phyloP scores from a whole-genome alignment of 2,329 filamentous ascomycete species.

The Tolypocladium nubicola region DNA sequence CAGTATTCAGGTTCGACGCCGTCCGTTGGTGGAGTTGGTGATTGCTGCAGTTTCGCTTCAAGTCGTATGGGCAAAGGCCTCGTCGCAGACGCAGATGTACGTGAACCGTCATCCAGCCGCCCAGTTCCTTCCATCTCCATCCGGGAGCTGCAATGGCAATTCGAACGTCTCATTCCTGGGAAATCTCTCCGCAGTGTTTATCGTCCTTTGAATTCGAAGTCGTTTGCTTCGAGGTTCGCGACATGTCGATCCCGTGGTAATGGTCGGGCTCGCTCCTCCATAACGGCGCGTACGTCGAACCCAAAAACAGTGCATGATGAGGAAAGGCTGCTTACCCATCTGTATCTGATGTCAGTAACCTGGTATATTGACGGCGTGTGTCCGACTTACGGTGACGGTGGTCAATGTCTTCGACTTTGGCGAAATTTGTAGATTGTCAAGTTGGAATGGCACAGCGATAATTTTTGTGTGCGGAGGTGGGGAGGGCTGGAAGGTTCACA shows the following conservation, averaged over 20 bases:
- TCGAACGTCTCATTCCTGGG: neutral
- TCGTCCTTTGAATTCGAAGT: neutral
- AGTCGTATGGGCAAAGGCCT: neutral
- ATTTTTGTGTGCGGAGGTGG: slow-evolving; percentile 32
- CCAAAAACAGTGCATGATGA: slow-evolving; percentile 10
- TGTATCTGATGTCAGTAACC: slow-evolving; percentile 30
- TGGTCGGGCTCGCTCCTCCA: neutral
- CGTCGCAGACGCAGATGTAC: neutral
- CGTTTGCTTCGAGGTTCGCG: neutral
- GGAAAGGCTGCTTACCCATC: slow-evolving; percentile 47
- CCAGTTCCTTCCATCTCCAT: neutral
- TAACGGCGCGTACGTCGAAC: neutral
- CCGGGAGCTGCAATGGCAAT: neutral
- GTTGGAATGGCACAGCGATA: slow-evolving; percentile 25
- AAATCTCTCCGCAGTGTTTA: neutral
- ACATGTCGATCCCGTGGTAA: neutral
- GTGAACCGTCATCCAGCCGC: neutral
- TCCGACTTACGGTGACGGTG: slow-evolving; percentile 38
- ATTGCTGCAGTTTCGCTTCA: slow-evolving; percentile 1
- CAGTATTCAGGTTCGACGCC: neutral
- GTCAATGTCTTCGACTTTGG: slow-evolving; percentile 33
- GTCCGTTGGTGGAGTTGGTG: neutral
- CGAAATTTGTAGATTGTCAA: slow-evolving; percentile 29
- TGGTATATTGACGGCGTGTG: slow-evolving; percentile 22
- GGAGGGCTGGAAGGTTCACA: slow-evolving; percentile 23